Evolutionary conservation across 257 asterid species (phyloP), one percentile per base, ranked within the genome.

Genomic region (Gentiana straminea): DNA sequence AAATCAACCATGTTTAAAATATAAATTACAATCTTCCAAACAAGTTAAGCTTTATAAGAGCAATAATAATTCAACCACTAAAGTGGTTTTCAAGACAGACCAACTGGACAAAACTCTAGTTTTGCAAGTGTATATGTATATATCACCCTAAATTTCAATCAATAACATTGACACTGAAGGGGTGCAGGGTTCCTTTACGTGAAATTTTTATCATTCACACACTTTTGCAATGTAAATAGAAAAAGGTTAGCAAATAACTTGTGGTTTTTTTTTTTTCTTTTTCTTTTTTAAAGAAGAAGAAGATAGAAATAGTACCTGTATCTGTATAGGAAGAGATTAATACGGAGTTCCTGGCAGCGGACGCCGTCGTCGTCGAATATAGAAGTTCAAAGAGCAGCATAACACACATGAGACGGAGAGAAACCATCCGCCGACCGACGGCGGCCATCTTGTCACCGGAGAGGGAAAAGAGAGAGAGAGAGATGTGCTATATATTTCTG

Each of bases 321-420:
- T 24, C 74, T 4, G 5, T 24, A 1, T 24, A 41, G 46, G 8
- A 41, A 67, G 73, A 46, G n/a, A 59, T 13, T 15, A 60, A 63
- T 55, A 67, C 12, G 59, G 61, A 54, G 69, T 35, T 67, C 51
- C 64, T 55, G 4, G 70, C 68, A 1, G 70, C 59, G 54, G 51
- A 62, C 48, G 54, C 9, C 2, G 44, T 69, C 57, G 67, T 58
- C 7, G 46, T 41, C 2, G 46, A 41, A 3, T 2, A 41, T 41
- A 41, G 11, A 57, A 60, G 64, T 50, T 51, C 51, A 51, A 67
- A 54, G 51, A 72, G 35, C 49, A 72, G 64, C 35, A 68, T 60
- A 3, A 59, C 7, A 55, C 49, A 65, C 38, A 61, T 41, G 13
- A 59, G 57, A 59, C 55, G 10, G 43, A 51, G 55, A 43, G 2